Percentiles rank a stretch among this genome's conserved stretches.
Evolutionary conservation across 345 rosid species (phyloP).

Genomic region (Euphorbia tirucalli): DNA sequence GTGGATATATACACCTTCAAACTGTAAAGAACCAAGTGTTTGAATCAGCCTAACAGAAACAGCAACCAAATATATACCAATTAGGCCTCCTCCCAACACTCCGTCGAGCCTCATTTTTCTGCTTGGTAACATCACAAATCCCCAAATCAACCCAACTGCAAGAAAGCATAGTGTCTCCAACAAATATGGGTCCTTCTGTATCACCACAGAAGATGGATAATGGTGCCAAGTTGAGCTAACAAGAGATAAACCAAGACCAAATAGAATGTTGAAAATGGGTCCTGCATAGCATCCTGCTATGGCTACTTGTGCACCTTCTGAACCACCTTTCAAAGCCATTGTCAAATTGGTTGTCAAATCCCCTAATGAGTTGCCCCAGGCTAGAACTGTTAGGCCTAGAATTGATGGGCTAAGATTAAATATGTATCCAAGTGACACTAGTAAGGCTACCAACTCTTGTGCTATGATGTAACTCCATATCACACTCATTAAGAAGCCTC

Average conservation of each 20-base stretch:
- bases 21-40: slow-evolving; percentile 28
- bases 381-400: slow-evolving; percentile 74
- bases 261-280: slow-evolving; percentile 71
- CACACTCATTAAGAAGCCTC: slow-evolving; percentile 87
- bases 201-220: slow-evolving; percentile 48
- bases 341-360: slow-evolving; percentile 73
- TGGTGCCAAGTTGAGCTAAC: slow-evolving; percentile 50
- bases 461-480: slow-evolving; percentile 82
- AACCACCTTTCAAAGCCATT: slow-evolving; percentile 65
- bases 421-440: slow-evolving; percentile 65
- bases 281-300: slow-evolving; percentile 89
- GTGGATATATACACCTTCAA: not conserved
- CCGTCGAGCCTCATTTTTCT: slow-evolving; percentile 68
- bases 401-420: slow-evolving; percentile 64
- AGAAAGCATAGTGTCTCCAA: slow-evolving; percentile 72
- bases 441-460: slow-evolving; percentile 73
- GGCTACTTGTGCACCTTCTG: slow-evolving; percentile 69
- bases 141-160: slow-evolving; percentile 72
- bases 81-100: slow-evolving; percentile 64
- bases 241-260: slow-evolving; percentile 74
- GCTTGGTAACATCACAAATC: slow-evolving; percentile 60
- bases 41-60: slow-evolving; percentile 54
- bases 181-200: slow-evolving; percentile 52
- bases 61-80: slow-evolving; percentile 55
- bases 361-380: slow-evolving; percentile 95